A percentile compares a stretch with the other conserved stretches of the same genome.
phyloP scores from a whole-genome alignment of 148 eudicot genomes.

The Silene latifolia region DNA sequence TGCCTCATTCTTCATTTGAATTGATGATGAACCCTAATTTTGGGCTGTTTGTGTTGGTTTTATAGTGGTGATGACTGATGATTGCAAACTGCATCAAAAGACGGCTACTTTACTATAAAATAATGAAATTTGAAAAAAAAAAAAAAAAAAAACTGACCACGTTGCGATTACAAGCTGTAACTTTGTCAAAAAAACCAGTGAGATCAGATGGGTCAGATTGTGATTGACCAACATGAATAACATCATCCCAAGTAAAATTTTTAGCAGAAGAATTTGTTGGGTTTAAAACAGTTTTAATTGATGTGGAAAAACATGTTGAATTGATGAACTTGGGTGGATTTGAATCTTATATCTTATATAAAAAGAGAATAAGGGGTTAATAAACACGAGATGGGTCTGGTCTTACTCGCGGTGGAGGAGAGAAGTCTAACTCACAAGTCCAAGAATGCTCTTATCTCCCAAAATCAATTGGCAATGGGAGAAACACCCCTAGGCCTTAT shows the following conservation, averaged over 20 bases:
- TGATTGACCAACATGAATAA: conserved; percentile 34
- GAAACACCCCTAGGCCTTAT: too few relatives aligned
- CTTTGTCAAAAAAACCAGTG: conserved; percentile 49
- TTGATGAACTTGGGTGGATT: conserved; percentile 13
- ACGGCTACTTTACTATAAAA: too few relatives aligned
- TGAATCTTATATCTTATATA: too few relatives aligned
- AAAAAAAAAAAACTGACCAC: conserved; percentile 30
- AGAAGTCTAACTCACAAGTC: too few relatives aligned
- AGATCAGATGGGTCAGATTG: conserved; percentile 43
- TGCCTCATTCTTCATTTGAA: conserved; percentile 7
- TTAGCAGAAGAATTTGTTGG: conserved; percentile 18
- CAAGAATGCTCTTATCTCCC: too few relatives aligned
- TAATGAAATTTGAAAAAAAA: too few relatives aligned
- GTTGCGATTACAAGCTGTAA: conserved; percentile 63
- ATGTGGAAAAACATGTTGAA: background rate
- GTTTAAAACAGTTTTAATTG: conserved; percentile 6
- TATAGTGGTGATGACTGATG: background rate
- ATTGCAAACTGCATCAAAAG: too few relatives aligned
- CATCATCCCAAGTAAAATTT: conserved; percentile 74
- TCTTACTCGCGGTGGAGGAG: too few relatives aligned
- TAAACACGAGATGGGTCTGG: too few relatives aligned
- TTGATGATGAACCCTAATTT: background rate
- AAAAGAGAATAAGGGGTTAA: too few relatives aligned
- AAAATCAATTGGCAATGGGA: too few relatives aligned
- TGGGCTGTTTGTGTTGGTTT: background rate